phyloP scores from a whole-genome alignment of 129 eudicot species.

The Erigeron canadensis region DNA sequence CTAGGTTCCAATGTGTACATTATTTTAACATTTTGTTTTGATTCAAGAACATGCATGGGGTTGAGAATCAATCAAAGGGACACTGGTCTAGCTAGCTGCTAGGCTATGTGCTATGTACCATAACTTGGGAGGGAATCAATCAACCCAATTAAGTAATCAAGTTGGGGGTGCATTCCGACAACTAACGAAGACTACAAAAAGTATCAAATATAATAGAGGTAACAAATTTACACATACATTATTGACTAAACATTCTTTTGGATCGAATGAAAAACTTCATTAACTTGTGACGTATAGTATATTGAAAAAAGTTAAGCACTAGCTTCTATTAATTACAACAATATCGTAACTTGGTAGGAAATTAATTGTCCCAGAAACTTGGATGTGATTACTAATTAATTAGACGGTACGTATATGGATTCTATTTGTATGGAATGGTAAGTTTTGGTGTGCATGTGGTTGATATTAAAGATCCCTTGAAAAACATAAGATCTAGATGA shows the following conservation, averaged over 20 bases:
- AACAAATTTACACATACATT: not conserved
- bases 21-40: constrained; percentile 19
- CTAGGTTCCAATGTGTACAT: constrained; percentile 17
- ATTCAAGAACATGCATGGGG: constrained; percentile 29
- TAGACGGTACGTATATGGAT: not conserved
- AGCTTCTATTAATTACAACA: too few relatives aligned
- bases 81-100: constrained; percentile 2
- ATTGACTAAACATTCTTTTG: too few relatives aligned
- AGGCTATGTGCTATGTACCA: constrained; percentile 19
- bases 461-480: constrained; percentile 26
- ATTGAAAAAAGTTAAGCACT: too few relatives aligned
- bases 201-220: not conserved
- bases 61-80: constrained; percentile 22
- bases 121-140: constrained; percentile 16
- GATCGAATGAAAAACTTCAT: too few relatives aligned
- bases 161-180: not conserved
- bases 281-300: too few relatives aligned
- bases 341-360: too few relatives aligned
- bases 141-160: constrained; percentile 20
- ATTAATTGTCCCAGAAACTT: too few relatives aligned
- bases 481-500: constrained; percentile 30
- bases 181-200: too few relatives aligned
- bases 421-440: not conserved
- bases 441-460: constrained; percentile 26
- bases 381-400: not conserved